Evolutionary conservation across 1,284 basidiomycete species (phyloP).

Genomic region (Malassezia obtusa): DNA sequence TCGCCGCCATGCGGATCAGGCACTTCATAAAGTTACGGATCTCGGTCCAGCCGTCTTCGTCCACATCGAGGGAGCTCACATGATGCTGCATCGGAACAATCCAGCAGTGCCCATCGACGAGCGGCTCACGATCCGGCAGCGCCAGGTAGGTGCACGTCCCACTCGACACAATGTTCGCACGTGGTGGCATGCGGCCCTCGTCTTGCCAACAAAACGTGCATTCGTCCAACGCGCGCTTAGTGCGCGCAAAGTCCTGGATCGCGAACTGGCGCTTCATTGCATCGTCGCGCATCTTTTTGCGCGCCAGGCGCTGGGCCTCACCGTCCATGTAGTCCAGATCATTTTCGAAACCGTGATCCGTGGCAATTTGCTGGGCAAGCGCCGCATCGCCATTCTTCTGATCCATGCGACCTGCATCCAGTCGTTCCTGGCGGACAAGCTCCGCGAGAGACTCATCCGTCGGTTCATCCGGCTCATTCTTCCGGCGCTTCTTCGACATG

Average conservation of each 20-base stretch:
- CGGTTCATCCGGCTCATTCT: constrained; percentile 7
- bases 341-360: constrained; percentile 68
- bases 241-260: constrained; percentile 88
- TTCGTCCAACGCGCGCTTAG: constrained; percentile 73
- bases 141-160: constrained; percentile 81
- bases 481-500: not conserved
- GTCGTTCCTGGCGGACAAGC: constrained; percentile 81
- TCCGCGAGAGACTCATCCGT: constrained; percentile 76
- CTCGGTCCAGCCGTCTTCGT: constrained; percentile 84
- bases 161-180: constrained; percentile 75
- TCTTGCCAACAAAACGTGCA: constrained; percentile 57
- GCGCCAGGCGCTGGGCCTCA: constrained; percentile 79
- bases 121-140: constrained; percentile 72
- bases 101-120: constrained; percentile 77
- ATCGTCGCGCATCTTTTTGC: constrained; percentile 88
- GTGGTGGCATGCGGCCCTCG: constrained; percentile 57
- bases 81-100: constrained; percentile 88
- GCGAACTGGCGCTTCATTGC: constrained; percentile 95
- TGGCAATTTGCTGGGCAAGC: constrained; percentile 74
- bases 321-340: constrained; percentile 79
- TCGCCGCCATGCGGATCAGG: constrained; percentile 79
- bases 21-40: constrained; percentile 88
- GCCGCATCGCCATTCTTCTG: constrained; percentile 85
- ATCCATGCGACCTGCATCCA: constrained; percentile 74
- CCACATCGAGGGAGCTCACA: constrained; percentile 78